Base-by-base conservation (phyloP, 2,329 filamentous ascomycete genomes). In the Cercospora sojina region DNA sequence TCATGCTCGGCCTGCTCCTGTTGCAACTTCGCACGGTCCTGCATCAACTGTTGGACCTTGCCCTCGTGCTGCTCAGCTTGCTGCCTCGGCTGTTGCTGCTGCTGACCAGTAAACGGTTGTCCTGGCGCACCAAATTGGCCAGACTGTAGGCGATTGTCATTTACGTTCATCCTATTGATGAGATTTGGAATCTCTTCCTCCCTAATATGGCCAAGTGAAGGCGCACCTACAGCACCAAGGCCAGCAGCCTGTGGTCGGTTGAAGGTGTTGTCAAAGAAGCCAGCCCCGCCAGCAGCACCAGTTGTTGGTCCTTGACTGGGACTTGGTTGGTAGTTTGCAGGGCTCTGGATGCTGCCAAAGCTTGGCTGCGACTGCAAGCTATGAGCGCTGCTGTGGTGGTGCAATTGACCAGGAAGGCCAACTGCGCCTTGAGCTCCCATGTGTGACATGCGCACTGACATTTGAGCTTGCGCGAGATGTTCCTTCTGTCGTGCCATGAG, bases 321-420 rank as follows among this genome's bases (percentile, higher is more conserved):
- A 69, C 87, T 84, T 62, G 86, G 83, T 72, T 89, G 87, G 74
- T 88, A 89, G 10, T 87, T 73, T 25, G 68, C 64, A 65, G 93
- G 93, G n/a, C 93, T 96, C 2, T 92, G 89, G 71, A 99, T 96
- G 79, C 91, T 97, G 18, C 94, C 92, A 76, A 95, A 97, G 80
- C 94, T 98, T 23, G 94, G 94, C 79, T 99, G 95, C 77, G 93
- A 97, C 76, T 99, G 95, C 66, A 99, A 85, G 76, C 94, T 98
- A 73, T 98, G 94, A 8, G 92, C 92, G 76, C 94, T 98, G 0
- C 92, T 93, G 76, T 98, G 93, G 76, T 98, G 95, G 74, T 98
- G 93, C 8, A 98, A 85, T 66, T 86, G 84, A 60, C 84, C 84
- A n/a, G 64, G 64, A 6, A 69, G 66, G 23, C 63, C 67, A n/a